Conservation (phyloP, 1,284 basidiomycete genomes). For the Ustilago trichophora region DNA sequence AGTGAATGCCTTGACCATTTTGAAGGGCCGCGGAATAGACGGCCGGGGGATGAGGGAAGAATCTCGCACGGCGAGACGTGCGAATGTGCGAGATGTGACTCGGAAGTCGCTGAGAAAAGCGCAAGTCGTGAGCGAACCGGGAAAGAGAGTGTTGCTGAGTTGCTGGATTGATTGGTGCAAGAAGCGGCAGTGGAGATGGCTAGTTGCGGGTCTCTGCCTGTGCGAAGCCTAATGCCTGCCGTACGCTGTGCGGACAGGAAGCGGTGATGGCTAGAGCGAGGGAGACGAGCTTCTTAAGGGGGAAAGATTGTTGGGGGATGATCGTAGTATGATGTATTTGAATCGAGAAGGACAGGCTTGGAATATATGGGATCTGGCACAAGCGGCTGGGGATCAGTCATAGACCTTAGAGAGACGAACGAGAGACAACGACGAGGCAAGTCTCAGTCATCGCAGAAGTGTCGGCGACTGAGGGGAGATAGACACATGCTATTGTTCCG, state of each 20-base stretch:
- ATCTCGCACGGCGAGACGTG: constrained; percentile 13
- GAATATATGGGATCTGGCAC: constrained; percentile 24
- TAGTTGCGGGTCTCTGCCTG: not conserved
- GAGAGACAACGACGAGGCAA: not conserved
- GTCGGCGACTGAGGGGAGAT: constrained; percentile 2
- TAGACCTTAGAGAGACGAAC: not conserved
- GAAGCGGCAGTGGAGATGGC: not conserved
- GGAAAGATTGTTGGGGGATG: not conserved
- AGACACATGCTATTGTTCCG: not conserved
- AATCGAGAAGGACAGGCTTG: too few species aligned
- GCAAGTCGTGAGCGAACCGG: too few species aligned
- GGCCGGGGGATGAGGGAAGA: not conserved
- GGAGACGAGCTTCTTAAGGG: constrained; percentile 6
- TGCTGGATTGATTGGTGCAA: not conserved
- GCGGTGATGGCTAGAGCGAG: constrained; percentile 6
- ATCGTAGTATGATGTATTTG: not conserved
- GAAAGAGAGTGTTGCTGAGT: not conserved
- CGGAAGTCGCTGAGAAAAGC: too few species aligned
- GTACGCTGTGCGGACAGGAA: constrained; percentile 27
- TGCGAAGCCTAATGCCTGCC: constrained; percentile 13
- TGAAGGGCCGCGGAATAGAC: not conserved
- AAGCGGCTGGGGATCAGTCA: not conserved
- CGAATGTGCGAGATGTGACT: too few species aligned
- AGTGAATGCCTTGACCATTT: constrained; percentile 25
- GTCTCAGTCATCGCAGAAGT: constrained; percentile 19